phyloP scores from a whole-genome alignment of 2,329 filamentous ascomycete genomes.

The Fusarium floridanum region DNA sequence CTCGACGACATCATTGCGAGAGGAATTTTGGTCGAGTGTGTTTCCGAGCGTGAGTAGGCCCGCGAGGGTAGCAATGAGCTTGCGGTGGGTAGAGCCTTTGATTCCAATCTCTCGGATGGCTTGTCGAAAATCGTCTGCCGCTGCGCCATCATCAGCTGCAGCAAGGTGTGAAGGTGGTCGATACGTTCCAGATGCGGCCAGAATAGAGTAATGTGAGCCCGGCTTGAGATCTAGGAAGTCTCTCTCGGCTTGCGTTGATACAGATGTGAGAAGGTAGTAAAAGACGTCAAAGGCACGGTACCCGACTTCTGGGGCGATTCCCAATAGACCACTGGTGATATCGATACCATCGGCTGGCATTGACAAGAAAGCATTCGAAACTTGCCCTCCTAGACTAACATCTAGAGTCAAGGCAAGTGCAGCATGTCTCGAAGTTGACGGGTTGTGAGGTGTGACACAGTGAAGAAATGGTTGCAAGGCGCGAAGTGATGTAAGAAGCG shows the following conservation, averaged over 20 bases:
- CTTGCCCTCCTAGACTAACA: conserved; percentile 83
- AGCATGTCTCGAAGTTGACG: conserved; percentile 83
- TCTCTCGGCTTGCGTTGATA: conserved; percentile 87
- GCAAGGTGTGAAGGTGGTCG: conserved; percentile 88
- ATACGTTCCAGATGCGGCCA: conserved; percentile 88
- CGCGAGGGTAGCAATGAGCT: conserved; percentile 86
- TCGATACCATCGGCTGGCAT: conserved; percentile 91
- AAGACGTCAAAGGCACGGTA: conserved; percentile 97
- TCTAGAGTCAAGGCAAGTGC: conserved; percentile 86
- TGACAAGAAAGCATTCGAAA: conserved; percentile 80
- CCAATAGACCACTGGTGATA: conserved; percentile 83
- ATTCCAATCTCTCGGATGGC: conserved; percentile 93
- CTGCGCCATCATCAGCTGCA: conserved; percentile 90
- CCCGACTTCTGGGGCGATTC: conserved; percentile 82
- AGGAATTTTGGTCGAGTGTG: conserved; percentile 84
- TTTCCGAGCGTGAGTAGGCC: conserved; percentile 93
- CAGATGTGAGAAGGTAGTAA: conserved; percentile 92
- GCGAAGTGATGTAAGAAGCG: conserved; percentile 82
- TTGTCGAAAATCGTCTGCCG: conserved; percentile 91
- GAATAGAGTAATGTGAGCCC: conserved; percentile 80
- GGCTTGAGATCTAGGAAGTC: conserved; percentile 87
- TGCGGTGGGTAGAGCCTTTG: conserved; percentile 84
- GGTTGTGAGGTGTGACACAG: conserved; percentile 89
- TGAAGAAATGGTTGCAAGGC: conserved; percentile 88
- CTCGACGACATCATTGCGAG: conserved; percentile 86